Conservation (phyloP, 768 basidiomycete genomes). For the Naganishia kalamii region DNA sequence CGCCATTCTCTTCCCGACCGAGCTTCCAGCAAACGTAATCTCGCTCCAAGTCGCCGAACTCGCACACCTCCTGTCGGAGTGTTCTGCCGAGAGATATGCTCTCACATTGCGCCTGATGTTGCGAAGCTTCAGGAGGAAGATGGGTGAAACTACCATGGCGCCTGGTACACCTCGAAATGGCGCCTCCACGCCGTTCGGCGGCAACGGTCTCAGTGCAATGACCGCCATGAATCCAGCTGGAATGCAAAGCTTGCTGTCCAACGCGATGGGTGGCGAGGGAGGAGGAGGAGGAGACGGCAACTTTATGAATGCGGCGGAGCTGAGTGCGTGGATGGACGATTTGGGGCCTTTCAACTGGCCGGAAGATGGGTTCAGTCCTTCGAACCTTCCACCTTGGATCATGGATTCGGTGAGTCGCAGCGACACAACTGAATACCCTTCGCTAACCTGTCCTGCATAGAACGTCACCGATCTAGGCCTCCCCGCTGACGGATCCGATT, state of each 20-base stretch:
- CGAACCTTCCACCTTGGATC: conserved; percentile 80
- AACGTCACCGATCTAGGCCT: conserved; percentile 81
- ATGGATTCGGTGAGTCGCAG: conserved; percentile 70
- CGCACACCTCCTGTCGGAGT: conserved; percentile 80
- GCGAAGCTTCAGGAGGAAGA: conserved; percentile 79
- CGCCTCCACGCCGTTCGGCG: conserved; percentile 14
- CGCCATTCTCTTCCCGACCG: conserved; percentile 83
- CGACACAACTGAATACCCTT: not conserved
- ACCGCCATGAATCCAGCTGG: conserved; percentile 19
- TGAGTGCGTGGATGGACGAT: conserved; percentile 63
- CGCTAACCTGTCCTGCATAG: conserved; percentile 48
- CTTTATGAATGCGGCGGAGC: conserved; percentile 16
- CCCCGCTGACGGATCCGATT: conserved; percentile 75
- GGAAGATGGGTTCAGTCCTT: conserved; percentile 60
- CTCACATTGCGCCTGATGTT: conserved; percentile 88
- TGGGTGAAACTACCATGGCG: conserved; percentile 55
- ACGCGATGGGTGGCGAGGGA: conserved; percentile 1
- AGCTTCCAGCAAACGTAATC: conserved; percentile 70
- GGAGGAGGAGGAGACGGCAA: conserved; percentile 16
- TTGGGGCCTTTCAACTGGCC: conserved; percentile 69
- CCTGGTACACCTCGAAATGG: conserved; percentile 36
- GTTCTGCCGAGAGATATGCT: conserved; percentile 89
- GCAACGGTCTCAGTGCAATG: conserved; percentile 10
- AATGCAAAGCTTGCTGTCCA: conserved; percentile 33
- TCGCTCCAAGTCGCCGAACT: conserved; percentile 82